These are phyloP conservation scores for Emydomyces testavorans DNA, from an alignment of 2,329 filamentous ascomycete genomes.

Conservation along the genomic window DNA sequence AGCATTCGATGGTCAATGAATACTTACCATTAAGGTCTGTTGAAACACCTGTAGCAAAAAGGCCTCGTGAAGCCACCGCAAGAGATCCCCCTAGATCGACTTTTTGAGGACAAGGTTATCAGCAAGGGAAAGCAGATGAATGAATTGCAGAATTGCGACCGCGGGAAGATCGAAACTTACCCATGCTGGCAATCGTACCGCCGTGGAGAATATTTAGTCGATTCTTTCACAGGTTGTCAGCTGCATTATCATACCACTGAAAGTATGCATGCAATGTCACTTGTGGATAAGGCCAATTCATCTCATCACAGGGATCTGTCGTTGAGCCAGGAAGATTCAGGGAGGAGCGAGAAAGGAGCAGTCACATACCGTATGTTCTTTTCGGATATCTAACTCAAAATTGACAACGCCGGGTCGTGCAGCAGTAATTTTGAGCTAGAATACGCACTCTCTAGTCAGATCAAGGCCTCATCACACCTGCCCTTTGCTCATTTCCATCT, in stretches of 20 bases:
- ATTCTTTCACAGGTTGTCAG: slow-evolving; percentile 38
- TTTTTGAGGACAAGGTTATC: slow-evolving; percentile 18
- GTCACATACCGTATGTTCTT: slow-evolving; percentile 49
- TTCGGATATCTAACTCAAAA: slow-evolving; percentile 53
- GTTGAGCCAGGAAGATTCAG: no score
- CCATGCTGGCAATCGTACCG: slow-evolving; percentile 54
- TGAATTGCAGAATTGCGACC: not conserved
- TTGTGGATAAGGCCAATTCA: no score
- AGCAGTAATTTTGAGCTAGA: slow-evolving; percentile 49
- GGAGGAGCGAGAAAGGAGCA: not conserved
- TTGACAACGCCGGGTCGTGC: slow-evolving; percentile 51
- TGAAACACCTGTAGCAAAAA: slow-evolving; percentile 55
- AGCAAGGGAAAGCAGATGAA: not conserved
- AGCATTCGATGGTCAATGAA: not conserved
- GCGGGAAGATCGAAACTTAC: slow-evolving; percentile 21
- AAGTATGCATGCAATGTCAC: no score
- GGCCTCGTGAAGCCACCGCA: slow-evolving; percentile 52
- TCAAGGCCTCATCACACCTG: not conserved
- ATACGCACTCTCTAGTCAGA: slow-evolving; percentile 7
- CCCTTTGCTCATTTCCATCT: not conserved
- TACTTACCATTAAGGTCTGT: slow-evolving; percentile 50
- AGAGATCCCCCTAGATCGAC: slow-evolving; percentile 56
- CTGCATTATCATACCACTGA: not conserved
- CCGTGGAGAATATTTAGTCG: slow-evolving; percentile 55
- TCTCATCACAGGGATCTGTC: no score